Percentiles rank a stretch among this genome's conserved stretches.
phyloP scores from a whole-genome alignment of 306 rosid species.

The Corylus heterophylla region DNA sequence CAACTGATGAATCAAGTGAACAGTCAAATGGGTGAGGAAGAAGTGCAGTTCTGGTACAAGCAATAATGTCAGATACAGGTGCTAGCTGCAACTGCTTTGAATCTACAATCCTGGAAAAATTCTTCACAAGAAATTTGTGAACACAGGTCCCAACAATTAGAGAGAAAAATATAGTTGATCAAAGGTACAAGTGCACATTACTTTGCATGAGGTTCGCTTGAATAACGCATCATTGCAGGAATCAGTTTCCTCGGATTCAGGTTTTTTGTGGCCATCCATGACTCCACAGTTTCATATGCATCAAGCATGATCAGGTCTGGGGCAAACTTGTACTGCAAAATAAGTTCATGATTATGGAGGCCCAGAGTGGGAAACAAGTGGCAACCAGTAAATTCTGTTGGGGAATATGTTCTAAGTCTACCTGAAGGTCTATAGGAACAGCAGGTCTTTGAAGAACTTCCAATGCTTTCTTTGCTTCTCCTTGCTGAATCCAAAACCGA shows the following conservation, averaged over 20 bases:
- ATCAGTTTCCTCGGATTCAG: constrained; percentile 93
- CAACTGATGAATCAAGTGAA: background rate
- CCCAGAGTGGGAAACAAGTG: constrained; percentile 11
- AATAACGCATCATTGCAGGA: constrained; percentile 99
- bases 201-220: constrained; percentile 99
- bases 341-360: constrained; percentile 15
- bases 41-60: background rate
- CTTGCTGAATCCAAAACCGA: constrained; percentile 62
- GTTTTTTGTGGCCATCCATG: constrained; percentile 91
- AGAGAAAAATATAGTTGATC: constrained; percentile 22
- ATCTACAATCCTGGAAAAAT: background rate
- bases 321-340: constrained; percentile 88
- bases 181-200: constrained; percentile 39
- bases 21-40: background rate
- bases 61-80: background rate
- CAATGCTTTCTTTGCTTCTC: constrained; percentile 92
- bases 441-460: constrained; percentile 91
- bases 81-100: background rate
- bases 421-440: constrained; percentile 86
- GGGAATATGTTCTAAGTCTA: constrained; percentile 28
- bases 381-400: constrained; percentile 12
- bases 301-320: constrained; percentile 96
- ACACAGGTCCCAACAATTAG: constrained; percentile 16
- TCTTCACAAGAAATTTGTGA: constrained; percentile 10
- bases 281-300: constrained; percentile 97